Evolutionary conservation across 2,329 filamentous ascomycete genomes (phyloP).

Genomic region (Amesomyces nigricolor): DNA sequence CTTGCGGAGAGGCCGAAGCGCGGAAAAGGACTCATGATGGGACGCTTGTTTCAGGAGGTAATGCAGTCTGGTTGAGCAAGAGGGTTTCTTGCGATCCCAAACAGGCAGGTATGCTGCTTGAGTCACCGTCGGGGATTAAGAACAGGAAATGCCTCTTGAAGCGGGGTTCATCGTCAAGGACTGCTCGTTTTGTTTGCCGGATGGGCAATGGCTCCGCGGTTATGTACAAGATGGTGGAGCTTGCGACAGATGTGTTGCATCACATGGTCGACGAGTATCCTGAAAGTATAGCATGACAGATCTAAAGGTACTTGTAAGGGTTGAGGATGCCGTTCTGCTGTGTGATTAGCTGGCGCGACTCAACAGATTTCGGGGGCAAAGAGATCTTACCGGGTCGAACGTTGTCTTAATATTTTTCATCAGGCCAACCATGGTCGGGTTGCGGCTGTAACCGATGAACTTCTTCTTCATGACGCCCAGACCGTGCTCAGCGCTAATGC

Average conservation of each 20-base stretch:
- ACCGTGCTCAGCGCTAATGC: constrained; percentile 95
- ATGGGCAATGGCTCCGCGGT: too few relatives aligned
- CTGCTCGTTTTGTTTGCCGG: too few relatives aligned
- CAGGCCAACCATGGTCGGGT: constrained; percentile 75
- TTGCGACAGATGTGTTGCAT: too few relatives aligned
- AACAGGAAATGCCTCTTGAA: too few relatives aligned
- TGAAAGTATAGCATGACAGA: background rate
- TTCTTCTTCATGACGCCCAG: constrained; percentile 93
- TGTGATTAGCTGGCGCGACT: constrained; percentile 8
- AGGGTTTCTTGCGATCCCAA: too few relatives aligned
- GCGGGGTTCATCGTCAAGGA: too few relatives aligned
- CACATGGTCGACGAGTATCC: background rate
- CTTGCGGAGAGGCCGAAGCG: background rate
- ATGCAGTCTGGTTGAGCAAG: too few relatives aligned
- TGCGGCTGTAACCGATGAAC: constrained; percentile 88
- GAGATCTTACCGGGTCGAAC: constrained; percentile 77
- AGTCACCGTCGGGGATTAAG: too few relatives aligned
- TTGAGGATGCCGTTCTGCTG: constrained; percentile 94
- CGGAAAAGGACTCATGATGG: background rate
- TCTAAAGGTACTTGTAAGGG: constrained; percentile 88
- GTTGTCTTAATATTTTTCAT: constrained; percentile 95
- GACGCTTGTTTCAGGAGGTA: background rate
- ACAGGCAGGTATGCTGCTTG: too few relatives aligned
- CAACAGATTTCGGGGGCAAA: constrained; percentile 11
- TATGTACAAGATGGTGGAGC: too few relatives aligned